Base-by-base conservation (phyloP, 768 basidiomycete species). In the Leccinellum luteum region DNA sequence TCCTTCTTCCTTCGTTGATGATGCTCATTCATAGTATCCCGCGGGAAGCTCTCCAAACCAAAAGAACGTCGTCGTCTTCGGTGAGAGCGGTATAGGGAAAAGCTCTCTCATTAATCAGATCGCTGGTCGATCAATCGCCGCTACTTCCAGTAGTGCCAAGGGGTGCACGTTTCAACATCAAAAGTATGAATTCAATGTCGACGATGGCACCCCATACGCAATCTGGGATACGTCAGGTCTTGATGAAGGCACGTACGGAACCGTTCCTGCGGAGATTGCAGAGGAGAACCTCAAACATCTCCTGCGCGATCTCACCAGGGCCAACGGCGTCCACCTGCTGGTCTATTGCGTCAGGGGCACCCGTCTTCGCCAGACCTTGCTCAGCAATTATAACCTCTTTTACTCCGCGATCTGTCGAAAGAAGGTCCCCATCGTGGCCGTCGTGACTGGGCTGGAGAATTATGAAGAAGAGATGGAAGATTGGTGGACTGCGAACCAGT, bases 91-190 rank as follows among this genome's bases (percentile, higher is more conserved):
- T 2, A 65, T 76, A 43, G 68, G 73, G 32, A 79, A 80, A 59
- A 76, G 78, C 63, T 77, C 74, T n/a, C 64, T 78, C 54, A 64
- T 80, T 52, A 77, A 78, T 64, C 70, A 78, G 71, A 61, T 80
- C 47, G 66, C 65, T 53, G 67, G 66, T 64, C 77, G 55, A 67
- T 78, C 63, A 75, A 76, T 65, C 27, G 76, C 76, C 30, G 51
- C 53, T 0, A 68, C 70, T 19, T 76, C 75, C 6, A 72, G 68
- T 52, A 63, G 63, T 48, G 72, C 69, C 10, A 64, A 61, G 25
- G 74, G 75, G 4, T 75, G 70, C 60, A 78, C 77, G 21, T 74
- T 74, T 48, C 51, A 62, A 13, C 68, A 71, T 53, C 51, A 53
- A 47, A 58, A 64, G 8, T 69, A 74, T 66, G 56, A 63, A 34